Conservation (phyloP, 129 eudicot genomes). For the Escallonia herrerae region DNA sequence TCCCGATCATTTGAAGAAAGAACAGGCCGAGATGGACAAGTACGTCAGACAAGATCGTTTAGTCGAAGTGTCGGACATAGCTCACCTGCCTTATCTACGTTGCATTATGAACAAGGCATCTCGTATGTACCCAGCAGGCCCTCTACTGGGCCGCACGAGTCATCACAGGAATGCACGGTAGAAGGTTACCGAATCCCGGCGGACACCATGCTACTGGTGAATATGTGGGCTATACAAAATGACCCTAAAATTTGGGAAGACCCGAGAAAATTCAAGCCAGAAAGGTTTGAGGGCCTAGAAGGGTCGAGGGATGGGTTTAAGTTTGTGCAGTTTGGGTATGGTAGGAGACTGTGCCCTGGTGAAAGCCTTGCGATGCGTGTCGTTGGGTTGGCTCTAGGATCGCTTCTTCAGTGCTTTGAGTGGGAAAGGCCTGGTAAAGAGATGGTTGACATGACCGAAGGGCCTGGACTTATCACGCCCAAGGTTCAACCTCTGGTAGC, state of each 20-base stretch:
- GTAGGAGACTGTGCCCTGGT: constrained; percentile 45
- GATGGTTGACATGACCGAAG: constrained; percentile 31
- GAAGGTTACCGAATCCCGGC: constrained; percentile 19
- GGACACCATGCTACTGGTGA: constrained; percentile 33
- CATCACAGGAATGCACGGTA: constrained; percentile 23
- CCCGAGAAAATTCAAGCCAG: constrained; percentile 25
- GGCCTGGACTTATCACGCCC: constrained; percentile 24
- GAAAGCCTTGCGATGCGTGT: constrained; percentile 24
- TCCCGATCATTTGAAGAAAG: constrained; percentile 26
- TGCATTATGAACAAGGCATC: constrained; percentile 24
- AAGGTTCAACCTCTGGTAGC: constrained; percentile 32
- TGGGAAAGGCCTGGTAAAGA: constrained; percentile 38
- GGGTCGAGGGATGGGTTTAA: constrained; percentile 23
- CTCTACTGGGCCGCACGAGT: constrained; percentile 17
- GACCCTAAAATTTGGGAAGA: constrained; percentile 36
- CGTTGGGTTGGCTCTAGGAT: constrained; percentile 27
- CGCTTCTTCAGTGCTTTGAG: constrained; percentile 42
- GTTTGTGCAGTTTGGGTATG: constrained; percentile 40
- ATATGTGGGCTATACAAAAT: constrained; percentile 34
- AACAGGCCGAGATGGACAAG: constrained; percentile 20
- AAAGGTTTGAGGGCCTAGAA: constrained; percentile 32
- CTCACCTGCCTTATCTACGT: constrained; percentile 23
- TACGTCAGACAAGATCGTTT: constrained; percentile 15
- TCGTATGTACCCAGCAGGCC: constrained; percentile 19
- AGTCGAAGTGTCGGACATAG: constrained; percentile 21